A percentile compares a stretch with the other conserved stretches of the same genome.
phyloP scores from a whole-genome alignment of 495 filamentous ascomycete species.

The Aspergillus kassunensis region DNA sequence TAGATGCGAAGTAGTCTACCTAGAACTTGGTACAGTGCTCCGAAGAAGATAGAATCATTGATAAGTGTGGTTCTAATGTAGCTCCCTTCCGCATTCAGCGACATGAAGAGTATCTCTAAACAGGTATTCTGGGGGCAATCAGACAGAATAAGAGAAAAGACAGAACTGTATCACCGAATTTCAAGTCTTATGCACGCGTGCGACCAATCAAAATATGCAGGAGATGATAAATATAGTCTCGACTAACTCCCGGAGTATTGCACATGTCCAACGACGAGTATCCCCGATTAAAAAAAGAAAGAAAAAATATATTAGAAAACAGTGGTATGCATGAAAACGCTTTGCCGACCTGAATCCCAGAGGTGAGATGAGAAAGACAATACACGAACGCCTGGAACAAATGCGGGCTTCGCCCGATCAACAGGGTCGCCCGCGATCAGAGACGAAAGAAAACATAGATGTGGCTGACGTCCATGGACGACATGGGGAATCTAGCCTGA shows the following conservation, averaged over 20 bases:
- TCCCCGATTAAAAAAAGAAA: too few species aligned
- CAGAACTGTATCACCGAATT: background rate
- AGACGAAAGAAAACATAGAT: background rate
- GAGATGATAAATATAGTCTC: background rate
- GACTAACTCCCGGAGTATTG: constrained; percentile 7
- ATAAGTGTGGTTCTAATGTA: too few species aligned
- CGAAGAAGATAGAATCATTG: too few species aligned
- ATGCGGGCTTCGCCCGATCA: constrained; percentile 10
- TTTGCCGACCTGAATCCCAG: constrained; percentile 15
- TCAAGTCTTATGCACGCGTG: background rate
- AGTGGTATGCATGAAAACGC: constrained; percentile 13
- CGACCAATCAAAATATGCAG: constrained; percentile 1
- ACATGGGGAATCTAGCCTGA: background rate
- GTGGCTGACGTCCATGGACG: constrained; percentile 1
- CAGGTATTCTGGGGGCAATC: background rate
- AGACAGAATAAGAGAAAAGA: background rate
- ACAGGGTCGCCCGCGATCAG: constrained; percentile 1
- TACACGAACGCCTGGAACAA: constrained; percentile 10
- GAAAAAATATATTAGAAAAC: constrained; percentile 1
- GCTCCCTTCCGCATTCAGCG: too few species aligned
- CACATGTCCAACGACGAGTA: constrained; percentile 8
- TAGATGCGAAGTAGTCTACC: too few species aligned
- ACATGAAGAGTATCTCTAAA: too few species aligned
- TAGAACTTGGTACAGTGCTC: too few species aligned
- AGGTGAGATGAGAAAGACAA: constrained; percentile 9